A percentile compares a stretch with the other conserved stretches of the same genome.
phyloP scores from a whole-genome alignment of 768 basidiomycete species.

The Trametes cingulata region DNA sequence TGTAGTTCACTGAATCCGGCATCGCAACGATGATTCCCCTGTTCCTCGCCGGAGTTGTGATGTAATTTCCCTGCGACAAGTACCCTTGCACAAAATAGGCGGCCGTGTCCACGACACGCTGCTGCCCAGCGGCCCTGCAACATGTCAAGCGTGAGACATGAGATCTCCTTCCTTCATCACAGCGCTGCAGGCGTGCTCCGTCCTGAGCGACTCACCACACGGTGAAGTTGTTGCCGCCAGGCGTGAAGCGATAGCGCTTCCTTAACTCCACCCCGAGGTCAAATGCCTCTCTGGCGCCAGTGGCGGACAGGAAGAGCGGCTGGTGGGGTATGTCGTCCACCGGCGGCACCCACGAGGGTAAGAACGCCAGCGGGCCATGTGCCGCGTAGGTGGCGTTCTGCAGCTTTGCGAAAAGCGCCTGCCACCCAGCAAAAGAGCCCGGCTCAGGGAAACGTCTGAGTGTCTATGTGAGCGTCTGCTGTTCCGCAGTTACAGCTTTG shows the following conservation, averaged over 20 bases:
- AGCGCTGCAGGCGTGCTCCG: neutral
- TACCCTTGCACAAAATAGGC: conserved; percentile 43
- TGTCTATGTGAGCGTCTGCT: neutral
- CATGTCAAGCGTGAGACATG: neutral
- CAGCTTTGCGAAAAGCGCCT: conserved; percentile 39
- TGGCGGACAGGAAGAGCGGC: conserved; percentile 41
- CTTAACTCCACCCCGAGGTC: conserved; percentile 41
- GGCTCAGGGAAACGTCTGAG: conserved; percentile 44
- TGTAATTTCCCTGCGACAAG: conserved; percentile 44
- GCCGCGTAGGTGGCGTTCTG: conserved; percentile 44
- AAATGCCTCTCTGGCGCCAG: conserved; percentile 43
- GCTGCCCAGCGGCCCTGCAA: conserved; percentile 43
- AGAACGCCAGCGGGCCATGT: conserved; percentile 40
- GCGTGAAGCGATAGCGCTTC: conserved; percentile 42
- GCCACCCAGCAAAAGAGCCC: conserved; percentile 43
- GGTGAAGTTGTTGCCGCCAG: conserved; percentile 43
- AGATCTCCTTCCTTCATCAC: too few relatives aligned
- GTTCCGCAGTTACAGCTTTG: neutral
- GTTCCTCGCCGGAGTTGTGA: conserved; percentile 32
- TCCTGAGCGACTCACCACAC: conserved; percentile 36
- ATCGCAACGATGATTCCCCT: conserved; percentile 38
- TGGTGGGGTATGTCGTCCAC: conserved; percentile 42
- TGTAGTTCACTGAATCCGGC: conserved; percentile 43
- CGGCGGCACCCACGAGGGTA: conserved; percentile 43
- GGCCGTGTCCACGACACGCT: conserved; percentile 45